phyloP scores from a whole-genome alignment of 2,329 filamentous ascomycete genomes.

The Nigrospora oryzae region DNA sequence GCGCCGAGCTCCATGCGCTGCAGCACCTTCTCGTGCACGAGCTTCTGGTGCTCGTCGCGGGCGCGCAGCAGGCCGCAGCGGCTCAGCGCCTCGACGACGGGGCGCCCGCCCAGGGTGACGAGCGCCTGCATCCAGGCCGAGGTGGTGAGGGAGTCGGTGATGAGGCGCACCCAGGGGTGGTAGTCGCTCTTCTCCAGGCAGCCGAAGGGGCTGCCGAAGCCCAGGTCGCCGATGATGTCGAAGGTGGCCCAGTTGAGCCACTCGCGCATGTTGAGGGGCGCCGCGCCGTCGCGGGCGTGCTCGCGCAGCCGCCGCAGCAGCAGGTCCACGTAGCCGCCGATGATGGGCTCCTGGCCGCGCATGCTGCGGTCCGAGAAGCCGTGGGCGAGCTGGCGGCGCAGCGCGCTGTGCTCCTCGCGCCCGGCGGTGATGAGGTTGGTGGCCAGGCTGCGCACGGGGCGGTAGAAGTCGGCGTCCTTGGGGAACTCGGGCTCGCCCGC shows the following conservation, averaged over 20 bases:
- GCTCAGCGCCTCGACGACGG: slow-evolving; percentile 8
- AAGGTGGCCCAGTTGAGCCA: slow-evolving; percentile 32
- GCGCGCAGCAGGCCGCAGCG: slow-evolving; percentile 5
- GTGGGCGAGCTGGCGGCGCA: slow-evolving; percentile 26
- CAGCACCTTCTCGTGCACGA: slow-evolving; percentile 14
- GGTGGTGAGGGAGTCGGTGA: slow-evolving; percentile 17
- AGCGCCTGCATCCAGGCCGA: slow-evolving; percentile 9
- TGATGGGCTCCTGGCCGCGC: slow-evolving; percentile 31
- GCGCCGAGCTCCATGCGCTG: slow-evolving; percentile 17
- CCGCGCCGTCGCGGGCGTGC: slow-evolving; percentile 8
- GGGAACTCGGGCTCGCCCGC: slow-evolving; percentile 18
- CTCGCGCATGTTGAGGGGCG: slow-evolving; percentile 21
- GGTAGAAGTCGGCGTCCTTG: slow-evolving; percentile 21
- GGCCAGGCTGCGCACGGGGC: slow-evolving; percentile 11
- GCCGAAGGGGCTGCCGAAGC: slow-evolving; percentile 33
- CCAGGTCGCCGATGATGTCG: slow-evolving; percentile 36
- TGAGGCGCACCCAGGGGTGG: slow-evolving; percentile 24
- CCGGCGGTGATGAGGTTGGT: slow-evolving; percentile 18
- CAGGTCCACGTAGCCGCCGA: slow-evolving; percentile 26
- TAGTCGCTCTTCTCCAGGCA: slow-evolving; percentile 23
- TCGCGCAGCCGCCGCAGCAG: slow-evolving; percentile 20
- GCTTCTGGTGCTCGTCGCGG: slow-evolving; percentile 11
- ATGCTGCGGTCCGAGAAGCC: slow-evolving; percentile 29
- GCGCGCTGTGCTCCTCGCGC: slow-evolving; percentile 21
- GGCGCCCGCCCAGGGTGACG: slow-evolving; percentile 8